Conservation (phyloP, 495 filamentous ascomycete genomes). For the Oleoguttula mirabilis region DNA sequence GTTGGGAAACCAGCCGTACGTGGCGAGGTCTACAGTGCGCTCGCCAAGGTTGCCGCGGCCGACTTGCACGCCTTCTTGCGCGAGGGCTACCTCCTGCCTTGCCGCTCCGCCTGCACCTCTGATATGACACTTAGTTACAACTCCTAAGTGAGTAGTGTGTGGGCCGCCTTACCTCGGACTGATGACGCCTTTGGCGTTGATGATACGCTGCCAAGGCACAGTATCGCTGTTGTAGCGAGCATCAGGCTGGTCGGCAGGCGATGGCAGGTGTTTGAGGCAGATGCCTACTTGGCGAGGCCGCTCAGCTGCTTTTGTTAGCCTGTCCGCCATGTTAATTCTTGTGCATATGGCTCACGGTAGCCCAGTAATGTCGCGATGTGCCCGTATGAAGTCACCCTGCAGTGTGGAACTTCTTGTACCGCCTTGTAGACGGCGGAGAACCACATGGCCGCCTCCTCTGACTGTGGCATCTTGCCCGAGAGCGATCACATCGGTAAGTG, state of each 20-base stretch:
- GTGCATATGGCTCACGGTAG: constrained; percentile 48
- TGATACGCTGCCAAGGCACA: constrained; percentile 90
- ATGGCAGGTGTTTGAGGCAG: constrained; percentile 72
- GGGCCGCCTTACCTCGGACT: constrained; percentile 54
- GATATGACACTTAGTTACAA: no score
- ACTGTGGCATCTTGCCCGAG: constrained; percentile 14
- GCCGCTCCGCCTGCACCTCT: constrained; percentile 27
- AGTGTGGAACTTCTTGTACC: constrained; percentile 70
- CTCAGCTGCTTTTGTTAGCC: no score
- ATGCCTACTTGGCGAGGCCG: constrained; percentile 61
- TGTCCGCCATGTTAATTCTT: no score
- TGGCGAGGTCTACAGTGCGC: constrained; percentile 23
- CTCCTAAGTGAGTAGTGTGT: no score
- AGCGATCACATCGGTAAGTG: no score
- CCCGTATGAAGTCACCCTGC: constrained; percentile 77
- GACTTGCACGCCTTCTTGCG: constrained; percentile 29
- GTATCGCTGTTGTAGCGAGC: constrained; percentile 53
- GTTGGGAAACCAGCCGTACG: constrained; percentile 32
- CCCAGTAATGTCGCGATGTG: constrained; percentile 76
- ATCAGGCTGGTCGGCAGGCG: constrained; percentile 27
- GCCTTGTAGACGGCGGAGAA: constrained; percentile 72
- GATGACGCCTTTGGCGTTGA: constrained; percentile 75
- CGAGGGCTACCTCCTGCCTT: constrained; percentile 28
- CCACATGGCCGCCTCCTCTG: constrained; percentile 64
- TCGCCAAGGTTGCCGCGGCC: constrained; percentile 27